Conservation (phyloP, 352 stramenopile genomes). For the Globisporangium barbulae region DNA sequence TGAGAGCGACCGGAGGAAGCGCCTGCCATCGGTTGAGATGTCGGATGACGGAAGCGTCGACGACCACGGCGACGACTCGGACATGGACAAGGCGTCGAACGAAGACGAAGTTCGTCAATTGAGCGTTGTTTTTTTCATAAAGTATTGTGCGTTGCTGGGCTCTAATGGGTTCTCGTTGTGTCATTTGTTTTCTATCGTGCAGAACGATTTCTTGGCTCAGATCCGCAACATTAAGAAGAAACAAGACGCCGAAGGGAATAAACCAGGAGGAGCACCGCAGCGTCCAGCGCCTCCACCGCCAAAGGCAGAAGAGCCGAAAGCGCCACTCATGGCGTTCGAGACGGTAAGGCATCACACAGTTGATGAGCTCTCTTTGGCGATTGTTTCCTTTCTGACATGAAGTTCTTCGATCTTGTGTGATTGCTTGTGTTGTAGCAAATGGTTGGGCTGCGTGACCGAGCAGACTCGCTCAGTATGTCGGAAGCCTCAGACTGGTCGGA, state of each 20-base stretch:
- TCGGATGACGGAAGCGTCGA: conserved; percentile 77
- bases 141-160: neutral
- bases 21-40: conserved; percentile 72
- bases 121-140: neutral
- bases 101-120: conserved; percentile 48
- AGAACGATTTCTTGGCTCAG: conserved; percentile 75
- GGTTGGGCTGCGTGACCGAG: conserved; percentile 65
- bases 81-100: conserved; percentile 58
- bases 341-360: conserved; percentile 24
- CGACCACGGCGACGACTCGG: conserved; percentile 28
- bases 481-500: conserved; percentile 87
- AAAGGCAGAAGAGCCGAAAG: conserved; percentile 48
- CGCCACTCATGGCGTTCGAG: conserved; percentile 65
- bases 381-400: conserved; percentile 1
- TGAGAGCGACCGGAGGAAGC: conserved; percentile 29
- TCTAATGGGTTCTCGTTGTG: neutral
- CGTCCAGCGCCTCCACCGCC: conserved; percentile 24
- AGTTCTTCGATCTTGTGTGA: conserved; percentile 11
- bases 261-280: conserved; percentile 22
- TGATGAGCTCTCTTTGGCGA: neutral
- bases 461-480: conserved; percentile 78
- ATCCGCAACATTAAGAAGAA: conserved; percentile 85
- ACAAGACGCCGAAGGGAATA: conserved; percentile 45
- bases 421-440: conserved; percentile 61
- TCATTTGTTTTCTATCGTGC: neutral